Percentiles rank a stretch among this genome's conserved stretches.
Conservation (phyloP, 176 grass and related monocot species). For the Luzula sylvatica region DNA sequence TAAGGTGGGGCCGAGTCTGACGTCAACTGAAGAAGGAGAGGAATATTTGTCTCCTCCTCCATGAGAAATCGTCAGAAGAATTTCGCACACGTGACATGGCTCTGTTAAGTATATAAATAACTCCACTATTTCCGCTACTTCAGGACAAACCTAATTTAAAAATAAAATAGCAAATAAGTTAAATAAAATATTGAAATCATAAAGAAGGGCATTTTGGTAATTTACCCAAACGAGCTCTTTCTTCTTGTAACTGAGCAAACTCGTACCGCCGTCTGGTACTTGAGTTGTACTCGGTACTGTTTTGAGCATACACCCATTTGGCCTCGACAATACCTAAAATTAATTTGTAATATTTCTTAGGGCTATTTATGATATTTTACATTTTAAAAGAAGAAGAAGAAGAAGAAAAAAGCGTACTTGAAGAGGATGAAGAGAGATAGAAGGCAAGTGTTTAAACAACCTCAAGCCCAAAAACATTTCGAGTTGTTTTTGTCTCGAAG, state of each 20-base stretch:
- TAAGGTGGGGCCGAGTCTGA: conserved; percentile 82
- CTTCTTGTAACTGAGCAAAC: conserved; percentile 90
- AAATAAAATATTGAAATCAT: conserved; percentile 11
- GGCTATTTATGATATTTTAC: no score
- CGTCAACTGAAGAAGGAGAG: conserved; percentile 71
- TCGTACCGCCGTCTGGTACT: conserved; percentile 65
- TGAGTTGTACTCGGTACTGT: conserved; percentile 69
- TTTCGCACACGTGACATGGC: conserved; percentile 72
- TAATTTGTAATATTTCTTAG: conserved; percentile 18
- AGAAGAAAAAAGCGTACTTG: conserved; percentile 56
- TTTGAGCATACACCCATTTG: conserved; percentile 88
- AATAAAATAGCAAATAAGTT: conserved; percentile 7
- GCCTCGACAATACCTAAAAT: conserved; percentile 81
- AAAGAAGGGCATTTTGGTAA: not conserved
- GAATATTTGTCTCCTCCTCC: conserved; percentile 66
- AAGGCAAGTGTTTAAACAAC: conserved; percentile 94
- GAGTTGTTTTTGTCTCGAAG: conserved; percentile 93
- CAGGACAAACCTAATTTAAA: conserved; percentile 74
- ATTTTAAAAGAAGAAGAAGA: no score
- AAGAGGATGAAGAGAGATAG: conserved; percentile 70
- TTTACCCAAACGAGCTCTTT: conserved; percentile 90
- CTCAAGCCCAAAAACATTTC: conserved; percentile 98
- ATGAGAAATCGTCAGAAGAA: conserved; percentile 89
- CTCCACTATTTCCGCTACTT: conserved; percentile 88
- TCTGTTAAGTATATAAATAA: conserved; percentile 94